These are phyloP conservation scores for Trichoderma atroviride DNA, from an alignment of 2,329 filamentous ascomycete species.

Conservation along the genomic window DNA sequence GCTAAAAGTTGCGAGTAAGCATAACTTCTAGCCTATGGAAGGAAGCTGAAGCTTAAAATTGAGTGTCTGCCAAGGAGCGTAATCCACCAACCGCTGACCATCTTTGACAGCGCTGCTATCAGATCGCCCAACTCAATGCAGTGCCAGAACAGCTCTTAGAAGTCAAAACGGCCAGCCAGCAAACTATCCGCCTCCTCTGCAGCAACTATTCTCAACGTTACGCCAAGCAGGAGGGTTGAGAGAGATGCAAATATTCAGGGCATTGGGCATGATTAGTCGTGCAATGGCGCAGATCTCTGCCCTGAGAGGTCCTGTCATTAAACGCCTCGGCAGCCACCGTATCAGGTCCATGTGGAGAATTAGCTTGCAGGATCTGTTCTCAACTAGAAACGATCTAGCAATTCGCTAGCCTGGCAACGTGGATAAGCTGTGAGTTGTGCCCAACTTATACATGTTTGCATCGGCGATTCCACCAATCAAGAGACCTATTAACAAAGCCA, in stretches of 20 bases:
- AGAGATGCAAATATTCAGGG: neutral
- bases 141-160: neutral
- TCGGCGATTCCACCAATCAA: slow-evolving; percentile 17
- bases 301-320: slow-evolving; percentile 18
- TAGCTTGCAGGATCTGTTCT: neutral
- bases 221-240: neutral
- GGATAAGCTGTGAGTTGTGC: neutral
- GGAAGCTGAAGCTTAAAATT: neutral
- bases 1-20: neutral
- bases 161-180: neutral
- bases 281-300: neutral
- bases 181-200: neutral
- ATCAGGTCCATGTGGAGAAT: slow-evolving; percentile 8
- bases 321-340: neutral
- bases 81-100: neutral
- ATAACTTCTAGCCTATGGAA: neutral
- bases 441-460: neutral
- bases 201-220: neutral
- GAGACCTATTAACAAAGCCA: neutral
- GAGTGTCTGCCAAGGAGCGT: neutral
- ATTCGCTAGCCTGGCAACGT: neutral
- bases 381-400: slow-evolving; percentile 9
- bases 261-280: neutral
- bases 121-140: neutral
- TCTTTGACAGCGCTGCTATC: neutral